A percentile compares a stretch with the other conserved stretches of the same genome.
These are phyloP conservation scores for Cyberlindnera amylophila DNA, from an alignment of 805 yeast genomes.

Conservation along the genomic window DNA sequence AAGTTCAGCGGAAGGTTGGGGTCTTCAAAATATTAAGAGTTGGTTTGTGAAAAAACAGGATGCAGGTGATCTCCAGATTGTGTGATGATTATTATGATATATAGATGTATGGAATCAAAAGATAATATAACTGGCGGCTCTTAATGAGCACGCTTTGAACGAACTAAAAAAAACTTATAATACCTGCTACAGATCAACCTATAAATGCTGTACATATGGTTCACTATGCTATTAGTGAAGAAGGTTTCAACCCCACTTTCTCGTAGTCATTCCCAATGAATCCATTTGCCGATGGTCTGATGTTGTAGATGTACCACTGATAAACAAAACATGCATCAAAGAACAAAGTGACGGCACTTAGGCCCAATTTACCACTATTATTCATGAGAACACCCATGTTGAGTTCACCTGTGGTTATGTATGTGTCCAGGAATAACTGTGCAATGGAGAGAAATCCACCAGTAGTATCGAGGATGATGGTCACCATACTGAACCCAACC, in stretches of 20 bases:
- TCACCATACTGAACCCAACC: slow-evolving; percentile 76
- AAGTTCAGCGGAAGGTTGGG: neutral
- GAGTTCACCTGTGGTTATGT: slow-evolving; percentile 25
- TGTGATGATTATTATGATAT: too few relatives aligned
- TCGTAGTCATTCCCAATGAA: neutral
- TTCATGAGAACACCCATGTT: slow-evolving; percentile 25
- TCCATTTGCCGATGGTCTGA: neutral
- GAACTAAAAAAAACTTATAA: too few relatives aligned
- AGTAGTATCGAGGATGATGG: slow-evolving; percentile 33
- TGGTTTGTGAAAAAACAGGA: slow-evolving; percentile 1
- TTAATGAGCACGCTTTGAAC: too few relatives aligned
- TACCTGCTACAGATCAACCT: too few relatives aligned
- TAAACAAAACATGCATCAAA: slow-evolving; percentile 36
- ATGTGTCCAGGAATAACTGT: slow-evolving; percentile 26
- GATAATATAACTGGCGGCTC: neutral
- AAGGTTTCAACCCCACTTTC: neutral
- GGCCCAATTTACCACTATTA: slow-evolving; percentile 38
- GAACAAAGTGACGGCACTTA: slow-evolving; percentile 35
- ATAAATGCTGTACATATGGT: too few relatives aligned
- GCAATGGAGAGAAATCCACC: slow-evolving; percentile 32
- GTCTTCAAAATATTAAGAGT: neutral
- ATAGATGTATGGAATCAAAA: too few relatives aligned
- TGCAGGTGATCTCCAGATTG: slow-evolving; percentile 2
- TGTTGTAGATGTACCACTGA: slow-evolving; percentile 31
- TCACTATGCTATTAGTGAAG: slow-evolving; percentile 3